Conservation (phyloP, 139 green algal genomes). For the Gonium pectorale region DNA sequence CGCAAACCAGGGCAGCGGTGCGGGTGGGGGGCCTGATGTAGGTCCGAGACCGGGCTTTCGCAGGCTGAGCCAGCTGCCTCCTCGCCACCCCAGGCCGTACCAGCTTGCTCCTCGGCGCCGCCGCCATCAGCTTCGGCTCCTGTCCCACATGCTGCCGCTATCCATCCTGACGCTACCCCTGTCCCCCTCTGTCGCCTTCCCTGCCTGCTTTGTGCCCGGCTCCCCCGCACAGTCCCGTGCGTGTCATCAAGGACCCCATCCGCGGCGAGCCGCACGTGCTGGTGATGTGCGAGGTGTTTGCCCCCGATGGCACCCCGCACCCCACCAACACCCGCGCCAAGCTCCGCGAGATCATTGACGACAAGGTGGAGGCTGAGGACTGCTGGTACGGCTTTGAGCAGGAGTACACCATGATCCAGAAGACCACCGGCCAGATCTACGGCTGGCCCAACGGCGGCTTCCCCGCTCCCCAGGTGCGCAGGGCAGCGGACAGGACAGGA, state of each 20-base stretch:
- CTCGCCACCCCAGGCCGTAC: no score
- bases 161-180: background rate
- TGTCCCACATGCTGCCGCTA: no score
- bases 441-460: conserved; percentile 90
- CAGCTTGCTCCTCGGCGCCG: no score
- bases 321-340: conserved; percentile 88
- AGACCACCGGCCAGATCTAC: conserved; percentile 66
- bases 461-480: conserved; percentile 79
- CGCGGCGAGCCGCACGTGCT: conserved; percentile 90
- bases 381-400: conserved; percentile 92
- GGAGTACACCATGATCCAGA: conserved; percentile 91
- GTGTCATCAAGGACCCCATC: conserved; percentile 89
- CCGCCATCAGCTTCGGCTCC: no score
- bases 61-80: no score
- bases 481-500: background rate
- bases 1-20: no score
- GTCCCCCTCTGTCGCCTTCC: background rate
- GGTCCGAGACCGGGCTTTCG: no score
- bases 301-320: conserved; percentile 81
- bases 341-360: conserved; percentile 81
- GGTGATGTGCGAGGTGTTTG: conserved; percentile 91
- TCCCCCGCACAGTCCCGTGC: conserved; percentile 70
- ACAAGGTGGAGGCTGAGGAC: conserved; percentile 68
- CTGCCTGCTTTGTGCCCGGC: background rate
- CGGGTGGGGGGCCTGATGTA: no score